Base-by-base conservation (phyloP, 1,139 yeast species). In the Meyerozyma smithsonii region DNA sequence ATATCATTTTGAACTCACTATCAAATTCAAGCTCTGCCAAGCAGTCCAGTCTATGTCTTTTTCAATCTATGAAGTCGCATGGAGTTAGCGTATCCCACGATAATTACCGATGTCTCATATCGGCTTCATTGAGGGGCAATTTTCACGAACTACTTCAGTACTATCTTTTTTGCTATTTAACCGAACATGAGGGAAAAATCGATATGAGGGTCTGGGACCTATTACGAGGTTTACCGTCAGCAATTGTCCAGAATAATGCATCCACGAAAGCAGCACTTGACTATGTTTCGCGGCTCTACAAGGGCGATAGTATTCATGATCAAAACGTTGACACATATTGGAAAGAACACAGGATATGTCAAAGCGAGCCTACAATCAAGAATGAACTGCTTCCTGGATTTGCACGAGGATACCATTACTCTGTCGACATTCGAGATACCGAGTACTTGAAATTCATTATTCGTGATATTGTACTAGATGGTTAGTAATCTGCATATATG, bases 1-100 rank as follows among this genome's bases (percentile, higher is more conserved):
- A 58, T 32, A 62, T 69, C 8, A 54, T 69, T 1, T 37, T 62
- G 12, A 47, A 55, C 30, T 50, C 69, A 5, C 35, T 68, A 24
- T 50, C 67, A 4, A 48, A 48, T 16, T 61, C 65, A 1, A 54
- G 63, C 4, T 59, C 67, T 1, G 54, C 62, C 1, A 66, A 59
- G 41, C 40, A 51, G 15, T 55, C 61, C 4, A 59, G 72, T 0
- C 32, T 60, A 8, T 42, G 46, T 1, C 40, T 69, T 5, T 62
- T 52, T 41, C 40, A 53, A 14, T 57, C 48, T 36, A 44, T 66
- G 40, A 52, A 52, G 26, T n/a, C 24, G 0, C 43, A 39, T 1
- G 34, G 36, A 1, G 35, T 39, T 3, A 26, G 35, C 4, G 18
- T 63, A 2, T 45, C 55, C 2, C 46, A 46, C 3, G 28, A 46